phyloP scores from a whole-genome alignment of 257 asterid species.

The Buddleja alternifolia region DNA sequence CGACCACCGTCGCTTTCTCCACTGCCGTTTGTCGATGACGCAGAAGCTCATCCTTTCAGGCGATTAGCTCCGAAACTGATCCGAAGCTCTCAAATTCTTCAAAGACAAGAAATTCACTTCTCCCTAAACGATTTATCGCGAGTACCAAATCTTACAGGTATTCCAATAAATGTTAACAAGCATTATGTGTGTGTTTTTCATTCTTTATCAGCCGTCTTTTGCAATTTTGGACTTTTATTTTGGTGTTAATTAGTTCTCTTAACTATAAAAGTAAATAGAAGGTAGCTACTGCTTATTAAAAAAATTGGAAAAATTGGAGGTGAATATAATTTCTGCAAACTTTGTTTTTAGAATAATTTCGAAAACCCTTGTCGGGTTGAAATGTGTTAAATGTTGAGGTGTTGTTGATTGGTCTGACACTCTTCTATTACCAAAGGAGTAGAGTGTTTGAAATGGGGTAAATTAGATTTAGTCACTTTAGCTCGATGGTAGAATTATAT shows the following conservation, averaged over 20 bases:
- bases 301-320: no score
- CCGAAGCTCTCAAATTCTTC: conserved; percentile 53
- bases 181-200: background rate
- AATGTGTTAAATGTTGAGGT: no score
- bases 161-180: background rate
- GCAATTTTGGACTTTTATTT: background rate
- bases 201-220: background rate
- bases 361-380: no score
- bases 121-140: conserved; percentile 45
- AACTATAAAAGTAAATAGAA: no score
- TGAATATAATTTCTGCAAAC: background rate
- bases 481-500: no score
- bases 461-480: no score
- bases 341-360: background rate
- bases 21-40: conserved; percentile 34
- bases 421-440: no score
- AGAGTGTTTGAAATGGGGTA: no score
- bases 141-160: conserved; percentile 43
- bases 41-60: conserved; percentile 34
- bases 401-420: no score
- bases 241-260: no score
- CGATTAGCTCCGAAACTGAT: conserved; percentile 59
- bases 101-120: conserved; percentile 35
- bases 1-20: conserved; percentile 41
- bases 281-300: no score